Base-by-base conservation (phyloP, 179 eudicot genomes). In the Carnegiea gigantea region DNA sequence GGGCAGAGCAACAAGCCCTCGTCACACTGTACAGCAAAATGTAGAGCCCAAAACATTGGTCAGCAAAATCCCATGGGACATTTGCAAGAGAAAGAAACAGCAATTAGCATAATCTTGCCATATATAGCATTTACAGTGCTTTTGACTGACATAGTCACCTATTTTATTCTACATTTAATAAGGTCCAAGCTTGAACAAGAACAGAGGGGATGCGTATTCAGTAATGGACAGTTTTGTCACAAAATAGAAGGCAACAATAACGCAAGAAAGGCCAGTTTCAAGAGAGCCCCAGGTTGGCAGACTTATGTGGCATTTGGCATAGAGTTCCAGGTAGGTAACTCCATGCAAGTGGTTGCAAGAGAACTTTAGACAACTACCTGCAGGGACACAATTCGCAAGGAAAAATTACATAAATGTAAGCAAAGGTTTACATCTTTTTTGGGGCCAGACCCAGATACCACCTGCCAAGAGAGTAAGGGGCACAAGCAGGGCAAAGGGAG, bases 371-470 rank as follows among this genome's bases (percentile, higher is more conserved):
- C 65, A 64, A 68, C 33, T 48, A 59, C 60, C 17, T 26, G 26
- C 48, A 65, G 70, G 65, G 44, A 40, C 65, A 48, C 24, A 53
- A 17, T 30, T 24, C 18, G 33, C 70, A 80, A 59, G 20, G 14
- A 73, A 23, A 38, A 65, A 26, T 79, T 11, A 44, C 57, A 71
- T 15, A 71, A 13, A 64, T 48, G 49, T 23, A 80, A 76, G 51
- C 12, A 57, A 49, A 53, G 60, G 1, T 0, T 13, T 17, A 53
- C 10, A 53, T 53, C 13, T 53, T 53, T 17, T 53, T 53, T 49
- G 53, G 53, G 53, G 53, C 3, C 3, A 1, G 53, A 13, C 10
- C 14, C 7, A 49, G 14, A 49, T 49, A 49, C 53, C 53, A 49
- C 53, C 10, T 49, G 10, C 53, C 53, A 9, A 48, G 53, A 13